Base-by-base conservation (phyloP, 441 rosid genomes). In the Omphalea diandra region DNA sequence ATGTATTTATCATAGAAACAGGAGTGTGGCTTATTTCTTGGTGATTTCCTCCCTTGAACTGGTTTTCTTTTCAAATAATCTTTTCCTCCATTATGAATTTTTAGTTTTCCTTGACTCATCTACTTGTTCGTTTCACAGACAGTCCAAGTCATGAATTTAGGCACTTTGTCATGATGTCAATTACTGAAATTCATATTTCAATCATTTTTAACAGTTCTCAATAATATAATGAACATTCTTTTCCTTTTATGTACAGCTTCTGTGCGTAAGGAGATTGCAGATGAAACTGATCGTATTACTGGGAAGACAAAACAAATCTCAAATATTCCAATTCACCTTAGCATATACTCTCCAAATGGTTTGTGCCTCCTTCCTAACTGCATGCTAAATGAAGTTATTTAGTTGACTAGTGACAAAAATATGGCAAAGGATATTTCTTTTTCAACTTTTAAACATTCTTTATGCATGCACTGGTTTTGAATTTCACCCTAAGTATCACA, bases 301-400 rank as follows among this genome's bases (percentile, higher is more conserved):
- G 98, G 96, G 74, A 90, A 88, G 79, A 41, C 94, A 40, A 92
- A 95, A 80, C 94, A 90, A 64, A 94, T 94, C 76, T 95, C 99
- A 52, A 90, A 92, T 76, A 63, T 89, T 78, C 99, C 99, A 29
- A 95, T 95, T 75, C 99, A 95, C 33, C 85, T 95, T 57, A 95
- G 99, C 77, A 87, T 95, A 71, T 95, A 92, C 77, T 95, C 98
- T 72, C 96, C 99, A 69, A 84, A 89, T 67, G 97, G 99, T 94
- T 64, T 64, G 91, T 84, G 44, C 43, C 35, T 59, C 62, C 49
- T 57, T 72, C 46, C 47, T 32, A 26, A 53, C 20, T 24, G 17
- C 50, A 49, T 47, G 58, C 31, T 64, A 9, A 73, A 46, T 61
- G 71, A 27, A 65, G 43, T 65, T 72, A 38, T 44, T 56, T 12